Base-by-base conservation (phyloP, 2,329 filamentous ascomycete species). In the Cercospora canescens region DNA sequence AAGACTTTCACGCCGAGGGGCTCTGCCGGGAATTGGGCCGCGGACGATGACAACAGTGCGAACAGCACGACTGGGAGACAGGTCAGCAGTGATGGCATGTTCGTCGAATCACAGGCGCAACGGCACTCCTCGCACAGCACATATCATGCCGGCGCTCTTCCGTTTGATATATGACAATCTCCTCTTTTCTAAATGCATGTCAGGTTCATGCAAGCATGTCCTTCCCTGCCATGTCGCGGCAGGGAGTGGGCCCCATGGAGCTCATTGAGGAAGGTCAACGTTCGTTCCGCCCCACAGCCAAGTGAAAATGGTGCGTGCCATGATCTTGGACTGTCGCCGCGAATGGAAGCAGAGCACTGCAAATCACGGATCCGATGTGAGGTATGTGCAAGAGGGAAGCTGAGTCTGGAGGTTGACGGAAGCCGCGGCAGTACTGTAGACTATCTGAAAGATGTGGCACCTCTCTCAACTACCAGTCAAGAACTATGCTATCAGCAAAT, bases 1-100 rank as follows among this genome's bases (percentile, higher is more conserved):
- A 18, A 80, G 74, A 60, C 80, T 74, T 41, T 80, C 71, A 34
- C 77, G 74, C 12, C 81, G 80, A 16, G 78, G 73, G 8, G 82
- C 69, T 12, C 79, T 72, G 14, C 78, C 78, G 81, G 81, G 28
- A 81, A 79, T 54, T 81, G 79, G 39, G 77, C 76, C 12, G n/a
- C 28, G 28, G 28, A 32, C 18, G 52, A 16, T 30, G 52, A 34
- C 21, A 50, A 6, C 26, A 50, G 45, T 21, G 52, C 52, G 21
- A 18, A 35, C 28, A 55, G 52, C 28, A 35, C 28, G 28, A 55
- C 9, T 16, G 52, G 28, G 32, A 28, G 21, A 16, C 52, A 14
- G 18, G 12, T 35, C n/a, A 32, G 52, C 26, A 35, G n/a, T 3
- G 28, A 12, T 4, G 16, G 28, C 52, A 55, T 54, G 26, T 4